Evolutionary conservation across 768 basidiomycete species (phyloP), one percentile per base, ranked within the genome.

Genomic region (Mycena galopus): DNA sequence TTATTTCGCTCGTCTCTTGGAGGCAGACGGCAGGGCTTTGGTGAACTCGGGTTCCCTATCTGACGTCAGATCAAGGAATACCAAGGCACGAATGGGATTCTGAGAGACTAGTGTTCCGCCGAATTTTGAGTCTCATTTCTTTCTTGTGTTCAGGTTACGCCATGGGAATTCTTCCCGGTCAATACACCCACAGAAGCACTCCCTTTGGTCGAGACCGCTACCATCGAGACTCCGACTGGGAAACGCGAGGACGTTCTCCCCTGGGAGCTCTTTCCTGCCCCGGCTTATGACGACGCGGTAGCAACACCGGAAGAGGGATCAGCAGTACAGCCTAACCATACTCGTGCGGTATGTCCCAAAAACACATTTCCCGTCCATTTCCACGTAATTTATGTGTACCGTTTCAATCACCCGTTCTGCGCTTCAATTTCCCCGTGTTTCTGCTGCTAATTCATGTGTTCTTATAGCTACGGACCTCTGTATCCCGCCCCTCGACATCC

Each of bases 241-340:
- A 78, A 78, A 68, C 73, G 80, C 10, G 80, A 80, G 64, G 79
- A 82, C 53, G 81, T 83, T 19, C 73, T 77, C 63, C 82, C 82
- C 71, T 85, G 84, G 84, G 84, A 84, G 75, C 62, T 82, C 63
- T 76, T 76, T 44, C 81, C 81, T 30, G 76, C 81, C 80, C 57
- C 73, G 27, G 27, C 53, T 11, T 53, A 65, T 74, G 65, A 79
- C 66, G 19, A n/a, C 6, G 16, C 44, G 6, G 44, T 21, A 8
- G 44, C 44, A 6, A 8, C 78, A n/a, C 73, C 78, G 21, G 64
- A 62, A 42, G 69, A 72, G 35, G 74, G 67, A 59, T 53, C 67
- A 35, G 51, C 42, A 2, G 5, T 60, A 8, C 68, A 55, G 61
- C 4, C 73, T 74, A 74, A 71, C 70, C 74, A 72, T 72, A 65